A percentile compares a stretch with the other conserved stretches of the same genome.
These are phyloP conservation scores for Puccinia novopanici DNA, from an alignment of 1,284 basidiomycete genomes.

Conservation along the genomic window DNA sequence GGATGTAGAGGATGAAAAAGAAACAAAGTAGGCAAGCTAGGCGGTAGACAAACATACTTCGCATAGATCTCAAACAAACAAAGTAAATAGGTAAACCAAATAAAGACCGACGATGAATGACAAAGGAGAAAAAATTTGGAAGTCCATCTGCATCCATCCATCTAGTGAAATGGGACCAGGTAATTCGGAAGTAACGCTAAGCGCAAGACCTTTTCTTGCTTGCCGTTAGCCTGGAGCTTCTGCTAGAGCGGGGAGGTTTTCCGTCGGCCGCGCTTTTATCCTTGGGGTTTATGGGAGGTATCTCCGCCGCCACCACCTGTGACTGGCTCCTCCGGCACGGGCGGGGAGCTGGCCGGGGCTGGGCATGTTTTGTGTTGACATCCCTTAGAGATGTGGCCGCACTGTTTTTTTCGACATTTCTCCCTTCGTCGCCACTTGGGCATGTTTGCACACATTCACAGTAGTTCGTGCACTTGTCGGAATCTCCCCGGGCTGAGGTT, in stretches of 20 bases:
- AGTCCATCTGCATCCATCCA: not conserved
- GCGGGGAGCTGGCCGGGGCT: too few relatives aligned
- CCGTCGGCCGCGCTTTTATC: too few relatives aligned
- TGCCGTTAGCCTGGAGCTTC: too few relatives aligned
- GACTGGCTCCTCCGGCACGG: too few relatives aligned
- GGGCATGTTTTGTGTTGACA: not conserved
- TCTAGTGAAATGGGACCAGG: not conserved
- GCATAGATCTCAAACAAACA: not conserved
- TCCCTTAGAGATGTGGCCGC: not conserved
- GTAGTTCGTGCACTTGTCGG: not conserved
- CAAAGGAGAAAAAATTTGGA: not conserved
- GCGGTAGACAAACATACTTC: too few relatives aligned
- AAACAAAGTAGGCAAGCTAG: too few relatives aligned
- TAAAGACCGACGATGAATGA: not conserved
- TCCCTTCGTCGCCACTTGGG: not conserved
- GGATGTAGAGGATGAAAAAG: not conserved
- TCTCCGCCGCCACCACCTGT: too few relatives aligned
- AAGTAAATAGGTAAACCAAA: not conserved
- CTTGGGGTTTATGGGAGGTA: too few relatives aligned
- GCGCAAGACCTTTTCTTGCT: not conserved
- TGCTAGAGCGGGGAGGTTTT: too few relatives aligned
- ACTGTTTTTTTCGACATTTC: not conserved
- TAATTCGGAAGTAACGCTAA: not conserved
- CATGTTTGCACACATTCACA: not conserved
- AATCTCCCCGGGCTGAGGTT: not conserved